Evolutionary conservation across 805 yeast genomes (phyloP).

Genomic region (Barnettozyma salicaria): DNA sequence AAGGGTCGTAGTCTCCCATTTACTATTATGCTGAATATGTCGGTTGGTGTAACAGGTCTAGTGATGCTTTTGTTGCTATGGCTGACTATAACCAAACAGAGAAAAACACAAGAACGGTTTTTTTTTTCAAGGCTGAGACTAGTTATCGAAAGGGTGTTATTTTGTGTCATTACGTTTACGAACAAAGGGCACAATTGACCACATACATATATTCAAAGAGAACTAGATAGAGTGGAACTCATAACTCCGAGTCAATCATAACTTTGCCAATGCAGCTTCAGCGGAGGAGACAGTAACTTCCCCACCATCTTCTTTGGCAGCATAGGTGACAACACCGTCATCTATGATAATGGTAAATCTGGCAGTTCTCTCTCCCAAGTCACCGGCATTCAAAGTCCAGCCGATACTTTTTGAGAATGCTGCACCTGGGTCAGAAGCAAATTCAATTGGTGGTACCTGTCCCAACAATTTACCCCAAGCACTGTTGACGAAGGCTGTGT

Average conservation of each 20-base stretch:
- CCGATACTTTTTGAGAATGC: constrained; percentile 56
- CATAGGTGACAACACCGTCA: constrained; percentile 46
- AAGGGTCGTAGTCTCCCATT: constrained; percentile 28
- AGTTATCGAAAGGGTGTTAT: too few relatives aligned
- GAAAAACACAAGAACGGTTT: too few relatives aligned
- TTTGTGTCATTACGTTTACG: too few relatives aligned
- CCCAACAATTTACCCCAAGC: constrained; percentile 54
- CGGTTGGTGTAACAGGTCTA: too few relatives aligned
- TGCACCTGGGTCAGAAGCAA: constrained; percentile 64
- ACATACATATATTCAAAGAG: too few relatives aligned
- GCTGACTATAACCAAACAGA: too few relatives aligned
- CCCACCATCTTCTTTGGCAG: constrained; percentile 30
- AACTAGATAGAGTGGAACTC: too few relatives aligned
- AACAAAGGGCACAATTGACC: too few relatives aligned
- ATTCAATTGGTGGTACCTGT: constrained; percentile 33
- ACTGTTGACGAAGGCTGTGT: constrained; percentile 64
- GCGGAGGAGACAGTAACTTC: constrained; percentile 26
- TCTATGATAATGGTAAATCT: constrained; percentile 72
- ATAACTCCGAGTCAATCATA: too few relatives aligned
- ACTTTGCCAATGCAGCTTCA: constrained; percentile 26
- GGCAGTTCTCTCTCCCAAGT: constrained; percentile 52
- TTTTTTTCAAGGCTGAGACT: too few relatives aligned
- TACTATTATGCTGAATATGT: too few relatives aligned
- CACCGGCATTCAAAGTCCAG: constrained; percentile 46
- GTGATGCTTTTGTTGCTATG: too few relatives aligned